Base-by-base conservation (phyloP, 176 grass and related monocot genomes). In the Areca catechu region DNA sequence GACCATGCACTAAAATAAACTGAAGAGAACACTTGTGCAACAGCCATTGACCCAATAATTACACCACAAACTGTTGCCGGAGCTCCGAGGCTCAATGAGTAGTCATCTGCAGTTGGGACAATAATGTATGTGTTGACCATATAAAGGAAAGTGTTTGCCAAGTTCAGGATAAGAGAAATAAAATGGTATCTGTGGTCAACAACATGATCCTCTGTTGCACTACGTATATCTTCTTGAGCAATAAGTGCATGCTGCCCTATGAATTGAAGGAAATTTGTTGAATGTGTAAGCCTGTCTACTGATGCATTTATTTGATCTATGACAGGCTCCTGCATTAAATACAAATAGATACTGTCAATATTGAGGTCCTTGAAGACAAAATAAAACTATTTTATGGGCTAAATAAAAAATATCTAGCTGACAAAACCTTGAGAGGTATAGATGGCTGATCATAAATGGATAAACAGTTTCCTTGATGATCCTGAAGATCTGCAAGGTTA, bases 41-140 rank as follows among this genome's bases (percentile, higher is more conserved):
- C 70, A 58, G 89, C 89, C 89, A 94, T 94, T 55, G 89, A 94
- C 69, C 89, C 89, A 62, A 94, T 94, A 72, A 94, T 82, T 57
- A 94, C 78, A 53, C 89, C 89, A 75, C 89, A 94, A 63, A 94
- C 89, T 69, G 89, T 94, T 27, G 89, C 82, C 57, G 89, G 80
- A 68, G 89, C 89, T 9, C 89, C 89, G 66, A 94, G 84, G 77
- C 80, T 88, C 65, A 94, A 80, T 69, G 89, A 87, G 56, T 94
- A 94, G 58, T 94, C 71, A 80, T 94, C 89, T 54, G 89, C 89
- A 56, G 89, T 94, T 57, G 89, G 89, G 30, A 94, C 89, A 75
- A 94, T 76, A 65, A 94, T 88, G 74, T 94, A 94, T 54, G 89
- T 94, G 71, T 94, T 94, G 80, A 88, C 89, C 89, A 94, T 94